phyloP scores from a whole-genome alignment of 352 stramenopile species.

The Pythium aphanidermatum region DNA sequence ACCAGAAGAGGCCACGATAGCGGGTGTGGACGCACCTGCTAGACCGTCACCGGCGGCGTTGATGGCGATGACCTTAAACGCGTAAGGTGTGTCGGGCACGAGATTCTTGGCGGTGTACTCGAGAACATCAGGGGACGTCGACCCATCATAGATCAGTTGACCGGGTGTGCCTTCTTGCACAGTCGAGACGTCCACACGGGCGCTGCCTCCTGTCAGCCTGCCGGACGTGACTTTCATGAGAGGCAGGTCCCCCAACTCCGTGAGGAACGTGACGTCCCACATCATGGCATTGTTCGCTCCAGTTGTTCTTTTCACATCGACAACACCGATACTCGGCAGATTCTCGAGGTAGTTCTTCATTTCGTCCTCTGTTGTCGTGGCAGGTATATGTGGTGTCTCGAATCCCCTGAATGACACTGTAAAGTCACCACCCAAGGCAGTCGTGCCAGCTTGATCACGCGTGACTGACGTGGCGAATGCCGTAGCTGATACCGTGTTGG shows the following conservation, averaged over 20 bases:
- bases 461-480: slow-evolving; percentile 48
- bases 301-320: slow-evolving; percentile 54
- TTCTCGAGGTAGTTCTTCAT: slow-evolving; percentile 90
- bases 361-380: slow-evolving; percentile 39
- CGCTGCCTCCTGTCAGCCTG: slow-evolving; percentile 65
- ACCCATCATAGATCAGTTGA: slow-evolving; percentile 89
- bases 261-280: slow-evolving; percentile 92
- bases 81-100: slow-evolving; percentile 87
- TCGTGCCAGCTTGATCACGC: slow-evolving; percentile 35
- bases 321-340: slow-evolving; percentile 67
- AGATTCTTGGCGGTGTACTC: slow-evolving; percentile 76
- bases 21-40: slow-evolving; percentile 76
- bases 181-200: slow-evolving; percentile 67
- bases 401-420: slow-evolving; percentile 73
- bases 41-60: slow-evolving; percentile 90
- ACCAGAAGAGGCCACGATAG: slow-evolving; percentile 89
- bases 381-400: slow-evolving; percentile 64
- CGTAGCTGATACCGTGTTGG: slow-evolving; percentile 36
- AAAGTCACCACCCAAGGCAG: slow-evolving; percentile 68
- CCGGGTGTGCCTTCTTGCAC: slow-evolving; percentile 86
- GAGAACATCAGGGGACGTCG: slow-evolving; percentile 68
- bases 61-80: slow-evolving; percentile 90
- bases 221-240: slow-evolving; percentile 88
- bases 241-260: slow-evolving; percentile 91
- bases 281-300: slow-evolving; percentile 55